Percentiles rank a stretch among this genome's conserved stretches.
These are phyloP conservation scores for Rhipidocladum racemiflorum DNA, from an alignment of 176 grass and related monocot species.

Conservation along the genomic window DNA sequence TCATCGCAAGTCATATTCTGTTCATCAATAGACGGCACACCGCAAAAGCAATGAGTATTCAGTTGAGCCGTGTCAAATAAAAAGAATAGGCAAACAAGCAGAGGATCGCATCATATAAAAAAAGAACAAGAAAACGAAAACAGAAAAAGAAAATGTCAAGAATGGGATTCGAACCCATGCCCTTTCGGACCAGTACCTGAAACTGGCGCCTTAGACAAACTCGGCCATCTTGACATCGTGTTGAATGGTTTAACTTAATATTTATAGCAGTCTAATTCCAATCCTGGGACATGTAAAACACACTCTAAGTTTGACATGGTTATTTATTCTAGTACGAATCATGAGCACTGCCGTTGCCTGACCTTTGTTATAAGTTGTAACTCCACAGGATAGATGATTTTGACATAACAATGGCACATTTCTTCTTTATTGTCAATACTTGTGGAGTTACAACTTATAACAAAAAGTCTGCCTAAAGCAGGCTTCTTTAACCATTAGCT, in stretches of 20 bases:
- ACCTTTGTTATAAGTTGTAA: neutral
- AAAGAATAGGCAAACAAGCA: no score
- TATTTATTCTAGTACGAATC: neutral
- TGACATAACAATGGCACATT: neutral
- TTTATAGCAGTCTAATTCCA: accelerated
- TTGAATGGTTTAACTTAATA: accelerated
- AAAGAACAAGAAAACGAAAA: neutral
- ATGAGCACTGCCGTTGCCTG: neutral
- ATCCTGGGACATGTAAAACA: neutral
- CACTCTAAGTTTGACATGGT: no score
- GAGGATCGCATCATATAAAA: neutral
- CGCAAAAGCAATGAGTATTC: no score
- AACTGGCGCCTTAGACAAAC: conserved; percentile 99
- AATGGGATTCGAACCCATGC: conserved; percentile 99
- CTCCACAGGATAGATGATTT: conserved; percentile 33
- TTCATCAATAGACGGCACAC: no score
- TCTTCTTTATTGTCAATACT: neutral
- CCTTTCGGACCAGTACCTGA: conserved; percentile 94
- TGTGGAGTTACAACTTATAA: no score
- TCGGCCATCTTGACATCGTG: conserved; percentile 86
- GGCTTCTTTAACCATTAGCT: neutral
- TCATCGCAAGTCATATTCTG: neutral
- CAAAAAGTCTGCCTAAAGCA: neutral
- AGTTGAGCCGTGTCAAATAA: no score
- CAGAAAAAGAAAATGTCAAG: conserved; percentile 26